These are phyloP conservation scores for Penicillium egyptiacum DNA, from an alignment of 495 filamentous ascomycete genomes.

Conservation along the genomic window DNA sequence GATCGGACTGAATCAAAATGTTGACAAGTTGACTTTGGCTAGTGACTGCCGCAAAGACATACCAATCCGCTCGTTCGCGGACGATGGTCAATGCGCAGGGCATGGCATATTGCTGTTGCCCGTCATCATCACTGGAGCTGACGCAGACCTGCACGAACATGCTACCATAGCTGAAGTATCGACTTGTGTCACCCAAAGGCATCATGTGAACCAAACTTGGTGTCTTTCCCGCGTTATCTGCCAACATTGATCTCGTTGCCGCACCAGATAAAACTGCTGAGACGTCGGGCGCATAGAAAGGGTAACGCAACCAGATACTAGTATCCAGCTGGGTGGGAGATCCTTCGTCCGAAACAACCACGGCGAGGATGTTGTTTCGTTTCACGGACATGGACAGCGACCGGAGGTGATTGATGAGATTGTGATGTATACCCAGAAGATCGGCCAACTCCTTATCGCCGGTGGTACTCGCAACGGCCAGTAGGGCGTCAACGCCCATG, in stretches of 20 bases:
- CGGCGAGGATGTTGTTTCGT: conserved; percentile 70
- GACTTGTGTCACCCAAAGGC: conserved; percentile 67
- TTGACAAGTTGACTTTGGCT: conserved; percentile 76
- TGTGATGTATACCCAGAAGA: conserved; percentile 54
- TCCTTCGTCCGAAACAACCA: conserved; percentile 41
- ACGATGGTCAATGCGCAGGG: conserved; percentile 72
- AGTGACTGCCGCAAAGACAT: conserved; percentile 65
- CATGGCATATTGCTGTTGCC: conserved; percentile 58
- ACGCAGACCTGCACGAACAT: conserved; percentile 69
- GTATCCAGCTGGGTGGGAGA: conserved; percentile 67
- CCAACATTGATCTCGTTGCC: conserved; percentile 49
- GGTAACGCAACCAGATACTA: conserved; percentile 73
- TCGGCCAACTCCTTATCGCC: conserved; percentile 50
- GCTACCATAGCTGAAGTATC: conserved; percentile 70
- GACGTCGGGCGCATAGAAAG: conserved; percentile 65
- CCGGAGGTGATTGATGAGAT: conserved; percentile 60
- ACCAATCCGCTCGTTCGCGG: conserved; percentile 64
- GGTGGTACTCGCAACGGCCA: conserved; percentile 45
- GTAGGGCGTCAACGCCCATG: conserved; percentile 45
- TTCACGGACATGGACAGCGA: conserved; percentile 80
- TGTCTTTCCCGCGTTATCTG: conserved; percentile 36
- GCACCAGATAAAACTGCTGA: conserved; percentile 62
- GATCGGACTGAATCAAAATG: conserved; percentile 68
- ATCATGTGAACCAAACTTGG: conserved; percentile 62
- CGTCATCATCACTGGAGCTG: conserved; percentile 63